Evolutionary conservation across 1,284 basidiomycete species (phyloP), one percentile per base, ranked within the genome.

Genomic region (Austroboletus novae-zelandiae): DNA sequence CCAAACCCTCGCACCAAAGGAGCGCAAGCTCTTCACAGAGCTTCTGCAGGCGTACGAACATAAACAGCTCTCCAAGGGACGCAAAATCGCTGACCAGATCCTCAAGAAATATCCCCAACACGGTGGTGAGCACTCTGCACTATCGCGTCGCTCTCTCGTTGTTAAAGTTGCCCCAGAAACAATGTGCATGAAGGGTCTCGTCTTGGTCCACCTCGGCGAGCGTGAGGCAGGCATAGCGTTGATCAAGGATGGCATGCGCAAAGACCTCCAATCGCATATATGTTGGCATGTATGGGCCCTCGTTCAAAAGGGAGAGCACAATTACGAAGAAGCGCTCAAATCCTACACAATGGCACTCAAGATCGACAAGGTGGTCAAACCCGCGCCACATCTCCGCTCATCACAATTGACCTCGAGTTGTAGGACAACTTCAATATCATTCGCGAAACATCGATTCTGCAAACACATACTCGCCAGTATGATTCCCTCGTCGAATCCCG

Each of bases 261-360:
- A 89, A 54, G 94, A 98, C 73, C 76, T 96, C 53, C 91, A 85
- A 34, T 94, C 91, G 23, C 96, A 99, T 67, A 98, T 99, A 65
- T 90, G 89, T 65, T 99, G 97, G 96, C 97, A 99, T 69, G 95
- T 99, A 54, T 91, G 94, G 63, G 97, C 94, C 40, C 85, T 98
- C 61, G 83, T 96, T 31, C 89, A 94, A 66, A 92, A 94, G 70
- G 88, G 86, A 40, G 91, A 95, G 68, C 91, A 87, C 69, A 93
- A 94, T 64, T 95, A 94, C 60, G 87, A 90, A 60, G 90, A 92
- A 64, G 90, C 92, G 1, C 77, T 94, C 65, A 91, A 92, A 64
- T 92, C 90, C 30, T 91, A 90, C 64, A 81, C 76, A 4, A 82
- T 86, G 66, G 97, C 93, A 4, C 74, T 95, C 55, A 80, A 82